Evolutionary conservation across 2,329 filamentous ascomycete genomes (phyloP), one percentile per base, ranked within the genome.

Genomic region (Xylogone sp.): DNA sequence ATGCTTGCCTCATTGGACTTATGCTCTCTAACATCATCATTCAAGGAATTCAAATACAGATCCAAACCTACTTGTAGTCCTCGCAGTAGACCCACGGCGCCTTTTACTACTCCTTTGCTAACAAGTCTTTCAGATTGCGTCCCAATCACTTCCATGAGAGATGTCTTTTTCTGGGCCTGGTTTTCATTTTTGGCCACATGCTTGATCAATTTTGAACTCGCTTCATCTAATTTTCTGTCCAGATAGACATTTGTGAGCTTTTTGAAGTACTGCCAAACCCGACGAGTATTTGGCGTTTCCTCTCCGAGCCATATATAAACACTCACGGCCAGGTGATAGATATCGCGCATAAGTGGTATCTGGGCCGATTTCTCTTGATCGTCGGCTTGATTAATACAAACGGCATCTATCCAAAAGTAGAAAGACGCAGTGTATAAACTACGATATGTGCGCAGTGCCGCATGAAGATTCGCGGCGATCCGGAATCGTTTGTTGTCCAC

Each of bases 301-400:
- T 18, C 9, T 19, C 22, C 20, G 24, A 24, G 7, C 55, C 55
- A 21, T 53, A 48, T 48, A 49, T 53, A 22, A 55, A 49, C 39
- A 16, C 42, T 20, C 43, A 46, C 9, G 12, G 55, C 55, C 9
- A 21, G n/a, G 20, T 47, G 29, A 45, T 58, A 58, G 6, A 59
- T 49, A 22, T 53, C 47, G 13, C 49, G 42, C 56, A 58, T 56
- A 8, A 49, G 29, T 6, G 39, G 19, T 19, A 58, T 52, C 44
- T 58, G 49, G 19, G 42, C 44, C 3, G 46, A 46, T 43, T 50
- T 42, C 42, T 58, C 54, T 18, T 13, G 21, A 8, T 44, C 16
- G 34, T 55, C 43, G n/a, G 46, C 27, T 45, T 57, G 55, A 24
- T 54, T 49, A 19, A 55, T 57, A 43, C 53, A 55, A 2, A 57